A percentile compares a stretch with the other conserved stretches of the same genome.
Evolutionary conservation across 2,329 filamentous ascomycete genomes (phyloP).

Genomic region (Pleomassaria siparia): DNA sequence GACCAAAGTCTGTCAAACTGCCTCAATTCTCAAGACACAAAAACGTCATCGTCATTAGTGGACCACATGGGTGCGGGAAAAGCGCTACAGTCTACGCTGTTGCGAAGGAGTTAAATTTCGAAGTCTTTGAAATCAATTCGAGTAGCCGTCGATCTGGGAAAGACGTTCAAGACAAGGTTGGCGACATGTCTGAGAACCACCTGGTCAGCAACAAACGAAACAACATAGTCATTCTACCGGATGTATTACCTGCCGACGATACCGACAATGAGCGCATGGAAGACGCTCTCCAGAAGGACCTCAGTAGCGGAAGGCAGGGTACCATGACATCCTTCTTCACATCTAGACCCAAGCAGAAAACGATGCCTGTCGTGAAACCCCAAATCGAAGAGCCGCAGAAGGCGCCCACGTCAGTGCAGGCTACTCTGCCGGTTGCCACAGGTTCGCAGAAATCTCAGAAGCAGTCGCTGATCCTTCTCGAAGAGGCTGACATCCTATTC

Average conservation of each 20-base stretch:
- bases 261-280: constrained; percentile 42
- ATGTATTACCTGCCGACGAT: constrained; percentile 17
- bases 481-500: constrained; percentile 91
- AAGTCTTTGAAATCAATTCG: constrained; percentile 92
- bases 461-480: constrained; percentile 89
- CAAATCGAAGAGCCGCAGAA: constrained; percentile 19
- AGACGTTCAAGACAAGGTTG: constrained; percentile 87
- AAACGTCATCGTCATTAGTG: constrained; percentile 86
- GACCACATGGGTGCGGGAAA: constrained; percentile 88
- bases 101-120: constrained; percentile 87
- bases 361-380: constrained; percentile 21
- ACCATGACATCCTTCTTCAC: constrained; percentile 84
- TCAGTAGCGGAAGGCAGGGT: constrained; percentile 71
- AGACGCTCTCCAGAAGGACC: constrained; percentile 57
- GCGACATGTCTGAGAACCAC: constrained; percentile 96
- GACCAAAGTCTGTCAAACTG: constrained; percentile 43
- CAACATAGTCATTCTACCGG: constrained; percentile 28
- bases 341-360: constrained; percentile 26
- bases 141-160: constrained; percentile 81
- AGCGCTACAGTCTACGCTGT: constrained; percentile 90
- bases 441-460: constrained; percentile 62
- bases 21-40: constrained; percentile 45
- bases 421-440: constrained; percentile 23
- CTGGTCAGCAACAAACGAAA: constrained; percentile 63
- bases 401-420: constrained; percentile 18